These are phyloP conservation scores for Boletus edulis DNA, from an alignment of 768 basidiomycete genomes.

Conservation along the genomic window DNA sequence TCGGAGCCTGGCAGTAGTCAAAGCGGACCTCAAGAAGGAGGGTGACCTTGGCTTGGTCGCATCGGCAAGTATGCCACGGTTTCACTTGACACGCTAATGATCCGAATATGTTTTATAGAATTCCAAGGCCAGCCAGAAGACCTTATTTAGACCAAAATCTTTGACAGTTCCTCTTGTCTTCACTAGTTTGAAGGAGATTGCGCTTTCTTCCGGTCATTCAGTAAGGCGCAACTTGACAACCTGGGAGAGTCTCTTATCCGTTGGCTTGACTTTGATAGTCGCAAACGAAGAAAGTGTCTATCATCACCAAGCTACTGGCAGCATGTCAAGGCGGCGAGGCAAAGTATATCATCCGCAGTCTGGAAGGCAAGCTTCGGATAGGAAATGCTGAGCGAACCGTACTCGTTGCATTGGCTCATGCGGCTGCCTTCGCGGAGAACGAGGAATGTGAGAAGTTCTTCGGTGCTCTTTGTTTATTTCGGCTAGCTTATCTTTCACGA, in stretches of 20 bases:
- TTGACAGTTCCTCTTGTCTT: slow-evolving; percentile 90
- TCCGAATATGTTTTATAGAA: slow-evolving; percentile 48
- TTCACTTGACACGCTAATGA: neutral
- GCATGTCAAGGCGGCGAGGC: slow-evolving; percentile 91
- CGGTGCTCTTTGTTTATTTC: neutral
- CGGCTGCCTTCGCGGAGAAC: slow-evolving; percentile 78
- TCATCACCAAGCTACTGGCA: slow-evolving; percentile 91
- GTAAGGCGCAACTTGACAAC: slow-evolving; percentile 39
- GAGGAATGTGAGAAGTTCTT: slow-evolving; percentile 47
- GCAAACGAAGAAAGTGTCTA: slow-evolving; percentile 91
- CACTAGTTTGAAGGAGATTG: slow-evolving; percentile 86
- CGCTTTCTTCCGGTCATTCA: slow-evolving; percentile 77
- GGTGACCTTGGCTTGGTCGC: slow-evolving; percentile 96
- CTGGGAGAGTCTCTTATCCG: neutral
- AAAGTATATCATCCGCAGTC: slow-evolving; percentile 92
- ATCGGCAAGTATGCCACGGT: slow-evolving; percentile 54
- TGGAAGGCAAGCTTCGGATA: slow-evolving; percentile 96
- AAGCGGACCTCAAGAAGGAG: slow-evolving; percentile 89
- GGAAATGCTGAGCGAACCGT: slow-evolving; percentile 96
- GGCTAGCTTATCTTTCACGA: neutral
- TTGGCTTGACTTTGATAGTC: slow-evolving; percentile 49
- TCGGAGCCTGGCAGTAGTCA: slow-evolving; percentile 77
- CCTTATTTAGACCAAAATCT: slow-evolving; percentile 90
- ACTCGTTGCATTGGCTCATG: slow-evolving; percentile 92
- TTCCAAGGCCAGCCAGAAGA: slow-evolving; percentile 91